Evolutionary conservation across 192 early-diverging fungal genomes (phyloP).

Genomic region (Allomyces macrogynus): DNA sequence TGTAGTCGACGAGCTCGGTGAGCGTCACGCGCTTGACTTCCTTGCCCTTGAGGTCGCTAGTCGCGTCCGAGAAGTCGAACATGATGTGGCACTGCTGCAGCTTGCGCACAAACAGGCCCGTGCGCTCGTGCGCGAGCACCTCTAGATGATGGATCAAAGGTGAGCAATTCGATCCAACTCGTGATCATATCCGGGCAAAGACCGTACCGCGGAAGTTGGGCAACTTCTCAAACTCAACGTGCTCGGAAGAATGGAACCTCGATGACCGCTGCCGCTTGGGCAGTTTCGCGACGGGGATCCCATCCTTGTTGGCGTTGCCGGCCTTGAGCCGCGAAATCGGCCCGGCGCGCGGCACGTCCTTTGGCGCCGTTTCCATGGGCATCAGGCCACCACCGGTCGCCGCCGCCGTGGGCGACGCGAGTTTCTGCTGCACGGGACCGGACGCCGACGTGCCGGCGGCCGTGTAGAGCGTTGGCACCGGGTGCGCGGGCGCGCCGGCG

Average conservation of each 20-base stretch:
- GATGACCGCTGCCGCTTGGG: conserved; percentile 69
- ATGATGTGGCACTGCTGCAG: conserved; percentile 74
- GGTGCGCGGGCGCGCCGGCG: no score
- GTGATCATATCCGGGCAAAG: neutral
- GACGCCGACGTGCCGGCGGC: no score
- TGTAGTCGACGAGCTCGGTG: conserved; percentile 82
- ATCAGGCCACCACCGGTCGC: neutral
- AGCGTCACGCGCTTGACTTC: conserved; percentile 87
- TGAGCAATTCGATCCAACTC: neutral
- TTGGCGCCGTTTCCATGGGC: neutral
- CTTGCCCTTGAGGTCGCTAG: conserved; percentile 75
- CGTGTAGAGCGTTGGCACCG: no score
- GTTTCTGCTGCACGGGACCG: neutral
- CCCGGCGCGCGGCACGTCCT: neutral
- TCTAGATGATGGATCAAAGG: conserved; percentile 18
- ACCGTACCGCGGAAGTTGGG: conserved; percentile 47
- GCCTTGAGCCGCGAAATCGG: neutral
- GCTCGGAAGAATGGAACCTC: conserved; percentile 62
- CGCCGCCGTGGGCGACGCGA: neutral
- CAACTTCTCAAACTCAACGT: conserved; percentile 58
- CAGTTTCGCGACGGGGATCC: conserved; percentile 54
- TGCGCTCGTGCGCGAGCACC: conserved; percentile 56
- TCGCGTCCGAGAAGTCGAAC: conserved; percentile 88
- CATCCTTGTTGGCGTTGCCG: conserved; percentile 21
- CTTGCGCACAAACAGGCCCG: conserved; percentile 77